These are phyloP conservation scores for Cicer chorassanicum DNA, from an alignment of 306 rosid species.

Conservation along the genomic window DNA sequence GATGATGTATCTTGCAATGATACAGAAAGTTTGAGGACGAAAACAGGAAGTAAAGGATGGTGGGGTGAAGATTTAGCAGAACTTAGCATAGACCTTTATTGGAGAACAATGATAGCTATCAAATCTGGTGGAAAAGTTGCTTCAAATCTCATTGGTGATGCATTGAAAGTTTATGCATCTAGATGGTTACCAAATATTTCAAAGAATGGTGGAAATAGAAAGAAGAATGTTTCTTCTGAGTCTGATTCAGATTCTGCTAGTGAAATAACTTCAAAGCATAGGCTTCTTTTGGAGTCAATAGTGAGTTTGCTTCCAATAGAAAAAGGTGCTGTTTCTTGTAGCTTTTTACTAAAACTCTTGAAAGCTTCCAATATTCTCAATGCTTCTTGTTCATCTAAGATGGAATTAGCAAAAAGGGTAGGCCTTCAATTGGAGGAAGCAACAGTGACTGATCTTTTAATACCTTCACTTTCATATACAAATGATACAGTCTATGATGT, in stretches of 20 bases:
- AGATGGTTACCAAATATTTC: conserved; percentile 81
- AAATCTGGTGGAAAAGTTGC: conserved; percentile 81
- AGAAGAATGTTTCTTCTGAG: conserved; percentile 51
- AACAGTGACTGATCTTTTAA: conserved; percentile 69
- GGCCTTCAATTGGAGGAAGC: conserved; percentile 93
- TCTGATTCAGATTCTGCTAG: conserved; percentile 60
- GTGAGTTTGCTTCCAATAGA: conserved; percentile 89
- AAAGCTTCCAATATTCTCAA: conserved; percentile 86
- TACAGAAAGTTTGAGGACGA: conserved; percentile 62
- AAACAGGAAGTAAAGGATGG: conserved; percentile 74
- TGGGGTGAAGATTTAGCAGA: conserved; percentile 99
- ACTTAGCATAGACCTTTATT: conserved; percentile 85
- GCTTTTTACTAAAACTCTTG: conserved; percentile 83
- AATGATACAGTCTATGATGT: conserved; percentile 67
- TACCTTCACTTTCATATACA: conserved; percentile 67
- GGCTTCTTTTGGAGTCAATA: conserved; percentile 81
- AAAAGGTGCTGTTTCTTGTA: conserved; percentile 85
- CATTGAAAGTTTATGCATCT: conserved; percentile 85
- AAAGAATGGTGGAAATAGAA: conserved; percentile 48
- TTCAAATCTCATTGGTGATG: conserved; percentile 78
- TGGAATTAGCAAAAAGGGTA: conserved; percentile 78
- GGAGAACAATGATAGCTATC: conserved; percentile 90
- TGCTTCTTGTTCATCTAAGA: conserved; percentile 82
- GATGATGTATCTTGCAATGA: conserved; percentile 86
- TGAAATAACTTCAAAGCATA: conserved; percentile 71